phyloP scores from a whole-genome alignment of 2,329 filamentous ascomycete species.

The Gnomoniopsis smithogilvyi region DNA sequence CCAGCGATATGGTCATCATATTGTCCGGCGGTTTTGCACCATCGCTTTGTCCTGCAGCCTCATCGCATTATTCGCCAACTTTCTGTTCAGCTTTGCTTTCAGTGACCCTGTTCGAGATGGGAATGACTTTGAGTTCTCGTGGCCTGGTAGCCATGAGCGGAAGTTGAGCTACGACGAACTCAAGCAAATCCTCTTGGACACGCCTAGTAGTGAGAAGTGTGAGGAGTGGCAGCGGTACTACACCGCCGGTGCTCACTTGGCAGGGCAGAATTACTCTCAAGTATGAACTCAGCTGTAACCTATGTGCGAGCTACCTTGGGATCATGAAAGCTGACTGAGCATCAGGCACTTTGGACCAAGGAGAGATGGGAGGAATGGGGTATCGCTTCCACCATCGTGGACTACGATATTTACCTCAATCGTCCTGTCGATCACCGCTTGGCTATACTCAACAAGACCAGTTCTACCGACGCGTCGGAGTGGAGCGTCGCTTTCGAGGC shows the following conservation, averaged over 20 bases:
- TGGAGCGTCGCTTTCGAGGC: slow-evolving; percentile 75
- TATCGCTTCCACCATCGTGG: slow-evolving; percentile 58
- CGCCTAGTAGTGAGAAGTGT: slow-evolving; percentile 53
- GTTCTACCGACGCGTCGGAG: slow-evolving; percentile 26
- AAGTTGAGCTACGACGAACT: slow-evolving; percentile 47
- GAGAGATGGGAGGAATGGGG: slow-evolving; percentile 72
- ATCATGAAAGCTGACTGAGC: not conserved
- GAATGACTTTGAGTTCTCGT: slow-evolving; percentile 25
- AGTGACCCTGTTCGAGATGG: slow-evolving; percentile 30
- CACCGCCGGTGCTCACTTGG: slow-evolving; percentile 71
- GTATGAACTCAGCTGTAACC: slow-evolving; percentile 27
- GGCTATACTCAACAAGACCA: slow-evolving; percentile 55
- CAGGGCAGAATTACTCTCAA: slow-evolving; percentile 74
- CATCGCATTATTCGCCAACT: slow-evolving; percentile 45
- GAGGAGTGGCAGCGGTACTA: slow-evolving; percentile 78
- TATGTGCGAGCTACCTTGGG: no score
- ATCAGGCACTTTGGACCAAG: slow-evolving; percentile 67
- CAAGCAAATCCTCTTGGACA: slow-evolving; percentile 54
- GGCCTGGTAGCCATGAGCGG: slow-evolving; percentile 26
- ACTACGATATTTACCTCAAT: slow-evolving; percentile 77
- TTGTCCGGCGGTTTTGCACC: slow-evolving; percentile 64
- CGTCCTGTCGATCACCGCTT: slow-evolving; percentile 71
- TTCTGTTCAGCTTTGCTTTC: slow-evolving; percentile 38
- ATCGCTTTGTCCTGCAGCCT: slow-evolving; percentile 55
- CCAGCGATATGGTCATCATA: slow-evolving; percentile 56